These are phyloP conservation scores for Vigna unguiculata DNA, from an alignment of 306 rosid species.

Conservation along the genomic window DNA sequence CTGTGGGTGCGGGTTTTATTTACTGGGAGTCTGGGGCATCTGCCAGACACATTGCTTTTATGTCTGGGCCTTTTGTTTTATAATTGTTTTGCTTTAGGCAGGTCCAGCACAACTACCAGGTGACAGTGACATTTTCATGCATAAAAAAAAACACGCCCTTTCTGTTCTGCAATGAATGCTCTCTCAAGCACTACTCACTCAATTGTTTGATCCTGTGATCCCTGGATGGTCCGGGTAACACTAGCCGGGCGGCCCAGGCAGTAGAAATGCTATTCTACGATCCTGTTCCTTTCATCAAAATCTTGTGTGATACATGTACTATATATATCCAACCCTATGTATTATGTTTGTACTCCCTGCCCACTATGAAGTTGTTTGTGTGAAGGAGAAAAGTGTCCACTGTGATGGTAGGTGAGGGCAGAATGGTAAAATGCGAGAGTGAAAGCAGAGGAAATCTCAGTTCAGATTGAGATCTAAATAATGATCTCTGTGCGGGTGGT, in stretches of 20 bases:
- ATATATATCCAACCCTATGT: slow-evolving; percentile 25
- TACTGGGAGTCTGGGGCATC: slow-evolving; percentile 53
- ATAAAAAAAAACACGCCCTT: slow-evolving; percentile 41
- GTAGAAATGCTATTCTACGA: slow-evolving; percentile 16
- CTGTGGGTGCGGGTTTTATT: slow-evolving; percentile 35
- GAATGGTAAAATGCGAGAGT: slow-evolving; percentile 41
- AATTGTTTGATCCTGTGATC: slow-evolving; percentile 46
- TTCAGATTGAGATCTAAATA: slow-evolving; percentile 78
- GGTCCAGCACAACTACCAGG: slow-evolving; percentile 66
- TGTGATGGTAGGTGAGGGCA: slow-evolving; percentile 57
- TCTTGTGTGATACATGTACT: slow-evolving; percentile 56
- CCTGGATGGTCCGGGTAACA: slow-evolving; percentile 53
- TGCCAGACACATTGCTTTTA: slow-evolving; percentile 59
- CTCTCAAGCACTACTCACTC: slow-evolving; percentile 37
- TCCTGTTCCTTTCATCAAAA: slow-evolving; percentile 57
- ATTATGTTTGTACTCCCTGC: neutral
- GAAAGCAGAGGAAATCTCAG: slow-evolving; percentile 67
- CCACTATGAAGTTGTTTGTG: neutral
- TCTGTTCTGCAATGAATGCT: slow-evolving; percentile 48
- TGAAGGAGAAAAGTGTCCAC: slow-evolving; percentile 46
- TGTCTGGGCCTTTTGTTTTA: slow-evolving; percentile 61
- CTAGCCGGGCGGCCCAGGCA: neutral
- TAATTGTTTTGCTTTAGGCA: slow-evolving; percentile 52
- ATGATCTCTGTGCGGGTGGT: slow-evolving; percentile 64
- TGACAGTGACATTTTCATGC: slow-evolving; percentile 57